These are phyloP conservation scores for Vitis rotundifolia DNA, from an alignment of 164 flowering plant species.

Conservation along the genomic window DNA sequence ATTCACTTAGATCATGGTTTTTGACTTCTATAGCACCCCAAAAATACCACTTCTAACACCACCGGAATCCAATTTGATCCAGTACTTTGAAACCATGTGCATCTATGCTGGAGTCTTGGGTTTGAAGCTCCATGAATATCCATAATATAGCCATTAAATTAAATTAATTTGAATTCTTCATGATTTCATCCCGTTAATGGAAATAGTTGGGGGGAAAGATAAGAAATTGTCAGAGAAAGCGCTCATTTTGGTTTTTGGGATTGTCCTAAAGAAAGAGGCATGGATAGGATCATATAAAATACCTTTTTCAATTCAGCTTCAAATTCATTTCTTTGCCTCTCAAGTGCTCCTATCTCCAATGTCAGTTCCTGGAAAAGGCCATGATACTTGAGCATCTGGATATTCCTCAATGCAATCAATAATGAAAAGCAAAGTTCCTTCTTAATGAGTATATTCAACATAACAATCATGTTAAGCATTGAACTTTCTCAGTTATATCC, in stretches of 20 bases:
- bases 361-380: constrained; percentile 61
- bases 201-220: not conserved
- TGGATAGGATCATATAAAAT: not conserved
- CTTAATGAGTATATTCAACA: not conserved
- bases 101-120: not conserved
- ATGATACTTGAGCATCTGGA: not conserved
- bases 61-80: not conserved
- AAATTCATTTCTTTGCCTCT: constrained; percentile 63
- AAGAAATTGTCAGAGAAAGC: not conserved
- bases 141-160: not conserved
- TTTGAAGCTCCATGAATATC: not conserved
- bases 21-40: not conserved
- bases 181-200: not conserved
- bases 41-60: not conserved
- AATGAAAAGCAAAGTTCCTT: not conserved
- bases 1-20: not conserved
- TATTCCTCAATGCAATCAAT: not conserved
- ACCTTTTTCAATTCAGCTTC: constrained; percentile 82
- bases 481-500: not conserved
- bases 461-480: not conserved
- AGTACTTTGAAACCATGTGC: not conserved
- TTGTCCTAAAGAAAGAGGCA: not conserved
- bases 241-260: no score
- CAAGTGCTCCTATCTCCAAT: constrained; percentile 57
- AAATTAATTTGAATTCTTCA: not conserved